Base-by-base conservation (phyloP, 208 protist genomes). In the Vickermania spadyakhi region DNA sequence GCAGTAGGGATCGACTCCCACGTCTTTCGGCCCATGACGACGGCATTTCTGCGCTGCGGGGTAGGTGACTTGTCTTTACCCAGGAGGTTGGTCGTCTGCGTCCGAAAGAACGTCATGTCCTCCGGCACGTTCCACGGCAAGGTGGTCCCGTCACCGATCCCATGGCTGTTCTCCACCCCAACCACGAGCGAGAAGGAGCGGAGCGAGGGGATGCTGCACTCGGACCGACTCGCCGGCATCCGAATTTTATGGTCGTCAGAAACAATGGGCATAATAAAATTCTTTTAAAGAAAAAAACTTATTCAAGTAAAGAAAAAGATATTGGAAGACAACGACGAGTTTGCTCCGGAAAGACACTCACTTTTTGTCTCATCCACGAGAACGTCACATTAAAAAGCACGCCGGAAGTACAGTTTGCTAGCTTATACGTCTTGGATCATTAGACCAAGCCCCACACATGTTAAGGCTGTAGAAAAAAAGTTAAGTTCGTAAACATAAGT, bases 11-110 rank as follows among this genome's bases (percentile, higher is more conserved):
- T 94, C 22, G 92, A 97, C 28, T 97, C 88, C 96, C 96, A 98
- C 31, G 96, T 98, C 75, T 98, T 97, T 30, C 96, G 82, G 13
- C 97, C 97, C 97, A 98, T 98, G 52, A 98, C 85, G n/a, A 98
- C 94, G 1, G 93, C 95, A 63, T 98, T 98, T 42, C 70, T 66
- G 57, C 80, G 91, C 51, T 54, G 65, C 3, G 60, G 55, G 23
- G 65, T 54, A 18, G 73, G 62, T 2, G 52, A 56, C 1, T 69
- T 66, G 49, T 86, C 88, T 49, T 81, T 83, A 29, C 73, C 83
- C 22, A 79, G 77, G 59, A 93, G 70, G 50, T 86, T 81, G 58
- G 64, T 86, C 2, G 91, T 96, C 18, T 79, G 66, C 23, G 91
- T 72, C 30, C 81, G 81, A 60, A 96, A 96, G 69, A 85, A 88